Percentiles rank a stretch among this genome's conserved stretches.
Conservation (phyloP, 352 stramenopile genomes). For the Globisporangium megalacanthum region DNA sequence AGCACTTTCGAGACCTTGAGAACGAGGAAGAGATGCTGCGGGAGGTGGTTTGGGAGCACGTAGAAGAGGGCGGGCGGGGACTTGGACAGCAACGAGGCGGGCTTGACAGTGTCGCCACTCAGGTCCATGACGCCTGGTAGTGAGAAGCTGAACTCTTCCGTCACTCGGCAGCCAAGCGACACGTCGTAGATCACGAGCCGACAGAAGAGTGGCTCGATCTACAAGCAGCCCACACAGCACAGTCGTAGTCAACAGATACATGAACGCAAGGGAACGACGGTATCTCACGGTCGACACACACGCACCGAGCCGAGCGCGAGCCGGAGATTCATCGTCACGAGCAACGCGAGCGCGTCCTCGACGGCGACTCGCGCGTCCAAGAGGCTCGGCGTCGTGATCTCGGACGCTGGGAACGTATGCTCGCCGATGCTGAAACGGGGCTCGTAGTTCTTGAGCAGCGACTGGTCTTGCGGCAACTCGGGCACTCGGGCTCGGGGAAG, state of each 20-base stretch:
- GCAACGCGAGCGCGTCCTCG: constrained; percentile 41
- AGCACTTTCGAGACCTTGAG: constrained; percentile 67
- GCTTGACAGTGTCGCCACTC: constrained; percentile 6
- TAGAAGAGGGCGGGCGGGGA: constrained; percentile 43
- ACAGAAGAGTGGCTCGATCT: constrained; percentile 64
- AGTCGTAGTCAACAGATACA: neutral
- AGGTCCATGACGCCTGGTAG: constrained; percentile 18
- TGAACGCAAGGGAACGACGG: neutral
- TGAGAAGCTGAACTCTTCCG: constrained; percentile 62
- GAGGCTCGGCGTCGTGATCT: constrained; percentile 28
- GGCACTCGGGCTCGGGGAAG: neutral
- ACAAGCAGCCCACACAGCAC: neutral
- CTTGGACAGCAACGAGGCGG: neutral
- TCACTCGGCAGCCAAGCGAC: constrained; percentile 38
- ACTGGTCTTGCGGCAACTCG: constrained; percentile 19
- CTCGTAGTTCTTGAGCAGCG: constrained; percentile 64
- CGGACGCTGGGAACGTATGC: constrained; percentile 40
- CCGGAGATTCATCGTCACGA: constrained; percentile 33
- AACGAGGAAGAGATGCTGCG: constrained; percentile 50
- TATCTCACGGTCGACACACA: neutral
- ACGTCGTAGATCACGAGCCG: constrained; percentile 62
- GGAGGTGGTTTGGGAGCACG: constrained; percentile 37
- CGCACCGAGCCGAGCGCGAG: constrained; percentile 52
- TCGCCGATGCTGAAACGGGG: constrained; percentile 32
- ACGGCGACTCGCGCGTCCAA: constrained; percentile 41